These are phyloP conservation scores for Xerocomellus dryophilus DNA, from an alignment of 768 basidiomycete genomes.

Conservation along the genomic window DNA sequence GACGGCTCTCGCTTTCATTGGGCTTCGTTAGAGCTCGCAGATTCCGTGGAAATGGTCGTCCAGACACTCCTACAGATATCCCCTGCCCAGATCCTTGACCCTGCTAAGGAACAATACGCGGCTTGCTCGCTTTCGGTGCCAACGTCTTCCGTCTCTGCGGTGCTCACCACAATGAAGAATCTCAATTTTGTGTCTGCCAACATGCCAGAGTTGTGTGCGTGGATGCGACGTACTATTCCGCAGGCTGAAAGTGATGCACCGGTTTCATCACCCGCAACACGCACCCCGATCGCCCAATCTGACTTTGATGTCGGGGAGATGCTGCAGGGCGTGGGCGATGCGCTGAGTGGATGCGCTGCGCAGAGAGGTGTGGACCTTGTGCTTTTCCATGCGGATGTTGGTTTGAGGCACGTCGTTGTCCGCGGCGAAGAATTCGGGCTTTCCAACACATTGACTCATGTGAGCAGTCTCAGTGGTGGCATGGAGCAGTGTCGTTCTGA, in stretches of 20 bases:
- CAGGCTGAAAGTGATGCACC: constrained; percentile 16
- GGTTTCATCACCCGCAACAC: constrained; percentile 19
- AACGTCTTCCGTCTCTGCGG: constrained; percentile 80
- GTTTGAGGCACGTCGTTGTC: constrained; percentile 83
- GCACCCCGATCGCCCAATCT: constrained; percentile 29
- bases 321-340: constrained; percentile 86
- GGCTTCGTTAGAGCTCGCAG: constrained; percentile 84
- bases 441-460: constrained; percentile 78
- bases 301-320: constrained; percentile 93
- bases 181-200: constrained; percentile 93
- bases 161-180: constrained; percentile 90
- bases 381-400: constrained; percentile 84
- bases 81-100: constrained; percentile 85
- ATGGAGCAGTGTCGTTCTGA: constrained; percentile 15
- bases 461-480: constrained; percentile 42
- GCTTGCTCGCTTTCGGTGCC: constrained; percentile 86
- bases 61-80: constrained; percentile 90
- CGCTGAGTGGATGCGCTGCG: constrained; percentile 78
- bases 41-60: constrained; percentile 85
- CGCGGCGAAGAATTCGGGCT: constrained; percentile 83
- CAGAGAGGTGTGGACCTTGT: constrained; percentile 87
- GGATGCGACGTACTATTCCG: constrained; percentile 12
- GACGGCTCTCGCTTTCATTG: constrained; percentile 50
- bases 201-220: constrained; percentile 45
- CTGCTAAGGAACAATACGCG: constrained; percentile 91